Evolutionary conservation across 176 grass and related monocot genomes (phyloP).

Genomic region (Bonia amplexicaulis): DNA sequence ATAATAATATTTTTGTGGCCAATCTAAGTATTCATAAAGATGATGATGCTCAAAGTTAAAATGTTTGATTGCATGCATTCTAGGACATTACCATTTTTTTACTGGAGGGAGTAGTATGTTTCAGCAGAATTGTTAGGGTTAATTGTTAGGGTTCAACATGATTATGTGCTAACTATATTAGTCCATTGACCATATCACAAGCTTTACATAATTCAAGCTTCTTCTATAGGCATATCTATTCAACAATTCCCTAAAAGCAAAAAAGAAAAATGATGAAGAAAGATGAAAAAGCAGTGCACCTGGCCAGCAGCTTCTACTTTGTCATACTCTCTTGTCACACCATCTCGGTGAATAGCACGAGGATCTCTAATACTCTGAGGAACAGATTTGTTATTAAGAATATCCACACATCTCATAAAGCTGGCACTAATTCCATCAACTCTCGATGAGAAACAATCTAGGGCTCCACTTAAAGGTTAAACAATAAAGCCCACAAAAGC

Average conservation of each 20-base stretch:
- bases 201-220: slow-evolving; percentile 13
- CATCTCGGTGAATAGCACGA: slow-evolving; percentile 70
- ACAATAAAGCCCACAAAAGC: slow-evolving; percentile 94
- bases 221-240: neutral
- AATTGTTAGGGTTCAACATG: no score
- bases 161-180: slow-evolving; percentile 9
- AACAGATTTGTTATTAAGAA: slow-evolving; percentile 72
- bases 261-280: neutral
- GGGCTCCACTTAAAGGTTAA: slow-evolving; percentile 85
- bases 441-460: slow-evolving; percentile 87
- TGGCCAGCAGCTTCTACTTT: slow-evolving; percentile 70
- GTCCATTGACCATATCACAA: neutral
- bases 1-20: neutral
- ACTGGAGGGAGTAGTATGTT: neutral
- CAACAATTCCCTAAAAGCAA: neutral
- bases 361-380: slow-evolving; percentile 75
- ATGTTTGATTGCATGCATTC: neutral
- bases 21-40: neutral
- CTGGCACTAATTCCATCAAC: no score
- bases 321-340: slow-evolving; percentile 79
- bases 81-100: neutral
- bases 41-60: neutral
- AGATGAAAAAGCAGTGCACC: slow-evolving; percentile 40
- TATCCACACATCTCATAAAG: slow-evolving; percentile 82
- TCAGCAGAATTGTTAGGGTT: neutral